Conservation (phyloP, 371 early-diverging fungal species). For the Lichtheimia ornata region DNA sequence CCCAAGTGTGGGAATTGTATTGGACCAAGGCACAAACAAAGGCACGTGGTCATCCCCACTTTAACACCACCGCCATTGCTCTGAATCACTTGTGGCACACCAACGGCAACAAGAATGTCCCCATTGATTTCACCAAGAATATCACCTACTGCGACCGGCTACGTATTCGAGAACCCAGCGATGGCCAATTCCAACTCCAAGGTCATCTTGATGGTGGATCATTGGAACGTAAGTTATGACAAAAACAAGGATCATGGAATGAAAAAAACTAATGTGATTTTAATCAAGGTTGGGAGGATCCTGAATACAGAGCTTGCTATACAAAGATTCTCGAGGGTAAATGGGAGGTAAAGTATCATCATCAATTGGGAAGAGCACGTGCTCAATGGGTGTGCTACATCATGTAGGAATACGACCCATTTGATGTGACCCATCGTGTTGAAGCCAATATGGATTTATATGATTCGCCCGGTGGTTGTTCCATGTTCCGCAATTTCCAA, state of each 20-base stretch:
- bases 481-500: constrained; percentile 47
- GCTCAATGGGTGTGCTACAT: neutral
- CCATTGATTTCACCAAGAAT: constrained; percentile 37
- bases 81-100: constrained; percentile 41
- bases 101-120: constrained; percentile 11
- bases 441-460: constrained; percentile 43
- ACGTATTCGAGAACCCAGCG: constrained; percentile 34
- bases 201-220: constrained; percentile 46
- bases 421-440: constrained; percentile 43
- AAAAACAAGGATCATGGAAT: neutral
- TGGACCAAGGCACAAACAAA: constrained; percentile 34
- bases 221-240: constrained; percentile 24
- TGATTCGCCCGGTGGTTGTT: constrained; percentile 33
- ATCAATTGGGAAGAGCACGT: too few relatives aligned
- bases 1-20: constrained; percentile 44
- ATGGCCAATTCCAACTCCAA: constrained; percentile 31
- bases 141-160: constrained; percentile 42
- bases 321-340: constrained; percentile 25
- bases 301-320: constrained; percentile 28
- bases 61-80: constrained; percentile 27
- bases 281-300: constrained; percentile 30
- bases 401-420: constrained; percentile 32
- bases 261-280: neutral
- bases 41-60: constrained; percentile 34
- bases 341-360: constrained; percentile 18